Evolutionary conservation across 2,329 filamentous ascomycete species (phyloP), one percentile per base, ranked within the genome.

Genomic region (Ceratocystis papillata): DNA sequence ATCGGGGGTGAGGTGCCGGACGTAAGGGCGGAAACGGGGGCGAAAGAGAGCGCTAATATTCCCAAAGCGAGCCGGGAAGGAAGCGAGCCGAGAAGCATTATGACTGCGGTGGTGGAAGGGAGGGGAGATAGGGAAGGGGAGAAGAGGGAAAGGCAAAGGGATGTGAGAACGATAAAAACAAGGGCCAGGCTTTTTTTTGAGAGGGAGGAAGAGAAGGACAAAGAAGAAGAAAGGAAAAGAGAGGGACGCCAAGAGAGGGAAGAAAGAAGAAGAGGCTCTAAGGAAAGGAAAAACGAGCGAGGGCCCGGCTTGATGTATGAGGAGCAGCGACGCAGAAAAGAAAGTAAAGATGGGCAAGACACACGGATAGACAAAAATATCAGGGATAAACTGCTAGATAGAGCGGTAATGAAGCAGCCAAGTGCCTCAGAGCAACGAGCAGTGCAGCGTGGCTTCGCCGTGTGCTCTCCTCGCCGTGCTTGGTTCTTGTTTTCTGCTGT

Each of bases 51-150:
- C 22, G 41, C 41, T 1, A 48, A 33, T 4, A 41, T 6, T 6
- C 22, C 37, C n/a, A 37, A 17, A 15, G 41, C 44, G 46, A 50
- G 55, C 15, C 6, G 55, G 15, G 44, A 22, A 48, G 44, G 61
- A 46, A 63, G 30, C 61, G 61, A 48, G 41, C 61, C 41, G 46
- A 63, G 61, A 30, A 48, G 41, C 61, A 63, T 63, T 7, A 28
- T 37, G 6, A 22, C n/a, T 5, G 48, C 48, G 22, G n/a, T 7
- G 22, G 22, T n/a, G 30, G 15, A 59, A 33, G 53, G 17, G 17
- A 59, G n/a, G 17, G 44, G 20, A 5, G 45, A n/a, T 12, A 48
- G 45, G 45, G n/a, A 1, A 20, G 20, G 46, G 3, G 46, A 48
- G n/a, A 17, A 17, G 5, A 22, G 46, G 46, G 37, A 3, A 15